phyloP scores from a whole-genome alignment of 1,139 yeast species.

The Hemisphaericaspora lyxosophila region DNA sequence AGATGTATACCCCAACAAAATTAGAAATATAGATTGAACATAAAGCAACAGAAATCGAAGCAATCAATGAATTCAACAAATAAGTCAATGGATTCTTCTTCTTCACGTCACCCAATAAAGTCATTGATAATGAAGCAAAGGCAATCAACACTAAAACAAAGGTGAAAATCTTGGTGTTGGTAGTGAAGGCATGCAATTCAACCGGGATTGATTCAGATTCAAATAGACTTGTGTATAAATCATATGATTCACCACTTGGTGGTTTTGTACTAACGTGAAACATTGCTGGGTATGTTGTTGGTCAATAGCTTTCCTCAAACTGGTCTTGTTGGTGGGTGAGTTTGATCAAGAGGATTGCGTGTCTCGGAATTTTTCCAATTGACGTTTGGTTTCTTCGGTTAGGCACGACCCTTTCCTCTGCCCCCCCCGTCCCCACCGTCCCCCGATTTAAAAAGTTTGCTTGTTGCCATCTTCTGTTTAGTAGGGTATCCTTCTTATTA shows the following conservation, averaged over 20 bases:
- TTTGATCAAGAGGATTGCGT: not conserved
- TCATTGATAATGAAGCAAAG: constrained; percentile 37
- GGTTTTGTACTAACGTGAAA: constrained; percentile 6
- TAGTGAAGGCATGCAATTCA: constrained; percentile 16
- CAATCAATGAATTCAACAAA: constrained; percentile 33
- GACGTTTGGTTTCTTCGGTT: too few relatives aligned
- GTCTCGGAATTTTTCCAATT: not conserved
- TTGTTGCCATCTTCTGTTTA: too few relatives aligned
- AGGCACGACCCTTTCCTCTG: too few relatives aligned
- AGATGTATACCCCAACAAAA: constrained; percentile 47
- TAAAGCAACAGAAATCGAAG: constrained; percentile 41
- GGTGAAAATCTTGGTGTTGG: constrained; percentile 19
- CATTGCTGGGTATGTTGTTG: not conserved
- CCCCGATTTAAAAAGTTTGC: too few relatives aligned
- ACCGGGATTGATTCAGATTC: constrained; percentile 27
- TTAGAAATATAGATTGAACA: constrained; percentile 40
- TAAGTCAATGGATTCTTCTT: constrained; percentile 28
- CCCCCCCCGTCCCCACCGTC: too few relatives aligned
- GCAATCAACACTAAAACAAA: constrained; percentile 27
- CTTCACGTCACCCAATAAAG: constrained; percentile 38
- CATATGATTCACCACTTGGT: constrained; percentile 32
- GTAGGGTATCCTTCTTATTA: too few relatives aligned
- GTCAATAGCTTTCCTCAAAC: constrained; percentile 1
- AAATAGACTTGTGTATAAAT: constrained; percentile 27
- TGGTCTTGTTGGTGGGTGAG: not conserved